A percentile compares a stretch with the other conserved stretches of the same genome.
Evolutionary conservation across 1,284 basidiomycete genomes (phyloP).

Genomic region (Trametes hirsuta): DNA sequence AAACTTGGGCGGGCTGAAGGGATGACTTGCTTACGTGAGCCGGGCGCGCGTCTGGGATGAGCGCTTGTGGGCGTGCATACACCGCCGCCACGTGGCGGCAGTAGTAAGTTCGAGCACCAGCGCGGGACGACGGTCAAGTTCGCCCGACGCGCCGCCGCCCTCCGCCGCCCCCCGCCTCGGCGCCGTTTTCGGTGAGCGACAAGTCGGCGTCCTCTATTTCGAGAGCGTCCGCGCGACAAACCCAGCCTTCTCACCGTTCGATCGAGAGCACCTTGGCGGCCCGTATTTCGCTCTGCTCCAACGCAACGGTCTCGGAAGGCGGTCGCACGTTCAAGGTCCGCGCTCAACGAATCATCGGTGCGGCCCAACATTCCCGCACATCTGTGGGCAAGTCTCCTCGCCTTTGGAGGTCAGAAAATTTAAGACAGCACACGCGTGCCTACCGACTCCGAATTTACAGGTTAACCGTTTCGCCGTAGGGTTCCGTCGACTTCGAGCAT

Average conservation of each 20-base stretch:
- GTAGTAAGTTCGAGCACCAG: conserved; percentile 3
- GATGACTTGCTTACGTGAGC: conserved; percentile 23
- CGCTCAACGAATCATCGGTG: neutral
- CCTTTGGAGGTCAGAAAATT: neutral
- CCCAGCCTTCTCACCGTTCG: neutral
- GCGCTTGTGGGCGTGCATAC: conserved; percentile 6
- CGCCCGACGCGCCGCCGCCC: conserved; percentile 1
- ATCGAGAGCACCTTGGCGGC: too few species aligned
- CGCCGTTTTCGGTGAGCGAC: too few species aligned
- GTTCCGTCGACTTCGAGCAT: neutral
- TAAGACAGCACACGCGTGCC: neutral
- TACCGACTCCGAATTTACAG: neutral
- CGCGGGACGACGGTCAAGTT: conserved; percentile 6
- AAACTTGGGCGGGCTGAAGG: conserved; percentile 18
- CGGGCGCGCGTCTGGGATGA: conserved; percentile 8
- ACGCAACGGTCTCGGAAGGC: too few species aligned
- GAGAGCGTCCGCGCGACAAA: neutral
- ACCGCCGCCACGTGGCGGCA: conserved; percentile 15
- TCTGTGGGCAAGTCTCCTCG: neutral
- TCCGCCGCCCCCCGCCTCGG: neutral
- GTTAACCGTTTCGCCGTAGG: neutral
- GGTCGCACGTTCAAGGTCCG: neutral
- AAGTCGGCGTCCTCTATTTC: too few species aligned
- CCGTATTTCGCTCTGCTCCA: neutral
- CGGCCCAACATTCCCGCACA: neutral